Evolutionary conservation across 2,329 filamentous ascomycete species (phyloP).

Genomic region (Fusarium phyllophilum): DNA sequence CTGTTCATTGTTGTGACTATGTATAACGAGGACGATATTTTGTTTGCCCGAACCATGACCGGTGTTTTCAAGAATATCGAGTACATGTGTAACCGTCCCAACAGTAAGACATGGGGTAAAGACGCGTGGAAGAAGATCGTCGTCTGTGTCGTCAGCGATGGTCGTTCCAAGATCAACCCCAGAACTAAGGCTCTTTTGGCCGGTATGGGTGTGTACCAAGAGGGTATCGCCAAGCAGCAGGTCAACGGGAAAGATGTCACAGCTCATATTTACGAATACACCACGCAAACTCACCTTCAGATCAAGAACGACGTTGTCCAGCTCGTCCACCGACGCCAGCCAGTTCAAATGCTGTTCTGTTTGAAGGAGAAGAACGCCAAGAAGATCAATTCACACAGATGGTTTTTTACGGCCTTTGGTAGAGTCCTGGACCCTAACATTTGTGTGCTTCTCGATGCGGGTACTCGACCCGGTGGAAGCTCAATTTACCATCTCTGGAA

Average conservation of each 20-base stretch:
- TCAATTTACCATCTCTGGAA: constrained; percentile 99
- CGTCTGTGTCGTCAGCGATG: constrained; percentile 96
- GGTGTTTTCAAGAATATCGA: constrained; percentile 99
- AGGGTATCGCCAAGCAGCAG: constrained; percentile 97
- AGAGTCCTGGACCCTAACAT: constrained; percentile 94
- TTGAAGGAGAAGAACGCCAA: constrained; percentile 99
- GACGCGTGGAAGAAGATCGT: constrained; percentile 99
- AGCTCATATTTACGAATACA: constrained; percentile 97
- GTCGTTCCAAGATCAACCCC: constrained; percentile 95
- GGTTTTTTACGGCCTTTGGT: constrained; percentile 99
- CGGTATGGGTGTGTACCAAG: constrained; percentile 95
- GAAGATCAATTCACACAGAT: constrained; percentile 99
- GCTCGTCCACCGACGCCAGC: constrained; percentile 85
- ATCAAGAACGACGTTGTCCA: constrained; percentile 91
- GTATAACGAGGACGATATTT: constrained; percentile 98
- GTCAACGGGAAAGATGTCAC: constrained; percentile 97
- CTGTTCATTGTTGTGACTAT: constrained; percentile 97
- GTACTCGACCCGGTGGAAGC: constrained; percentile 91
- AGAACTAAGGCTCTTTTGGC: constrained; percentile 89
- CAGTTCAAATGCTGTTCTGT: constrained; percentile 97
- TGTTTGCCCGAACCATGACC: constrained; percentile 94
- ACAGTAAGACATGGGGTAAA: constrained; percentile 97
- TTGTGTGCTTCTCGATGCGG: constrained; percentile 94
- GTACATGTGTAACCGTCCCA: constrained; percentile 93
- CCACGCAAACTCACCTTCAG: constrained; percentile 84